Conservation (phyloP, 768 basidiomycete genomes). For the Pluteus cervinus region DNA sequence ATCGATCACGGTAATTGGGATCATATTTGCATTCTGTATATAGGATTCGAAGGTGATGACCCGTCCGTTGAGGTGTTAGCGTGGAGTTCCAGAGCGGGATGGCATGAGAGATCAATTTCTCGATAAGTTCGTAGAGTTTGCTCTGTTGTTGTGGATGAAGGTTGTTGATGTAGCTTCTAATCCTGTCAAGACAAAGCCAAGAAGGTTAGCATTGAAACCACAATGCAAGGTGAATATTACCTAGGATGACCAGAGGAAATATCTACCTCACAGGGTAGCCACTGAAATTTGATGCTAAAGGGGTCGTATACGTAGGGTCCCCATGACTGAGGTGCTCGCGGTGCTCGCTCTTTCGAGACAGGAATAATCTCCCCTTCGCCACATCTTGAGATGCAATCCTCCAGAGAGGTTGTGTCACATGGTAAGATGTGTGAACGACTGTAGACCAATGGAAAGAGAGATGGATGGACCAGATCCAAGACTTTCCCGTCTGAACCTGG, state of each 20-base stretch:
- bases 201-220: not conserved
- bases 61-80: slow-evolving; percentile 12
- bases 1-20: not conserved
- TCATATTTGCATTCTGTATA: not conserved
- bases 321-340: too few relatives aligned
- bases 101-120: slow-evolving; percentile 16
- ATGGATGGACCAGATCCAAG: slow-evolving; percentile 37
- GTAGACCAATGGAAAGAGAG: slow-evolving; percentile 31
- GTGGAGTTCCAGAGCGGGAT: slow-evolving; percentile 25
- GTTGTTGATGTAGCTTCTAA: slow-evolving; percentile 34
- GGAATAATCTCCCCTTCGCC: slow-evolving; percentile 8
- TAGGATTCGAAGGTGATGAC: not conserved
- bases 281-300: slow-evolving; percentile 15
- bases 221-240: slow-evolving; percentile 2
- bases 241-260: slow-evolving; percentile 9
- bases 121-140: slow-evolving; percentile 19
- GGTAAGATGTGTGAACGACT: slow-evolving; percentile 15
- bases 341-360: not conserved
- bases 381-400: slow-evolving; percentile 9
- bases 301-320: too few relatives aligned
- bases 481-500: slow-evolving; percentile 34
- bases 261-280: slow-evolving; percentile 15
- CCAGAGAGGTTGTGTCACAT: slow-evolving; percentile 4
- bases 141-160: slow-evolving; percentile 22
- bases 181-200: slow-evolving; percentile 7